Conservation (phyloP, 225 moss, liverwort and hornwort genomes). For the Lunularia cruciata region DNA sequence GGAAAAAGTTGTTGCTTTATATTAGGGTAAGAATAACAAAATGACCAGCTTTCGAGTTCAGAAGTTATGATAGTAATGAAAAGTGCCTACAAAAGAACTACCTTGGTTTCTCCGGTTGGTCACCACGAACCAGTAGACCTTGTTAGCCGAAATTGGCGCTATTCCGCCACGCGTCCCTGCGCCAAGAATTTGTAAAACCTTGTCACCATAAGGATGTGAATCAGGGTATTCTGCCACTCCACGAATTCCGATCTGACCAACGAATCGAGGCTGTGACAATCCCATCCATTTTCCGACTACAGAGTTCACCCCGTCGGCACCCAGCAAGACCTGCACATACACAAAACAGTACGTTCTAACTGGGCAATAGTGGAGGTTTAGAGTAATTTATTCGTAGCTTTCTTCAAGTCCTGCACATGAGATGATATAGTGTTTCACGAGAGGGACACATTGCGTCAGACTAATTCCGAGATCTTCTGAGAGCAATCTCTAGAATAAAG, state of each 20-base stretch:
- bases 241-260: conserved; percentile 51
- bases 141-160: conserved; percentile 43
- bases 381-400: too few species aligned
- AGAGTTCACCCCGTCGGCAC: conserved; percentile 73
- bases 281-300: conserved; percentile 64
- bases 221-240: conserved; percentile 55
- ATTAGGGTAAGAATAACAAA: too few species aligned
- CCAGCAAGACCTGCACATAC: conserved; percentile 45
- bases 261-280: conserved; percentile 37
- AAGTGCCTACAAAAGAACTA: conserved; percentile 15
- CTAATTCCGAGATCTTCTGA: too few species aligned
- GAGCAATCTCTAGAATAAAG: too few species aligned
- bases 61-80: not conserved
- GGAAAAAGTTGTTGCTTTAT: not conserved
- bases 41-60: not conserved
- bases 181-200: conserved; percentile 37
- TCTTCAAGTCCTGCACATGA: too few species aligned
- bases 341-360: not conserved
- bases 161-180: conserved; percentile 46
- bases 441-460: too few species aligned
- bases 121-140: conserved; percentile 63
- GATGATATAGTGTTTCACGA: too few species aligned
- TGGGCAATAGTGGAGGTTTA: too few species aligned
- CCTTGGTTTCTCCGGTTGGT: conserved; percentile 48
- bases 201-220: conserved; percentile 48